Conservation (phyloP, 2,329 filamentous ascomycete species). For the Ramichloridium luteum region DNA sequence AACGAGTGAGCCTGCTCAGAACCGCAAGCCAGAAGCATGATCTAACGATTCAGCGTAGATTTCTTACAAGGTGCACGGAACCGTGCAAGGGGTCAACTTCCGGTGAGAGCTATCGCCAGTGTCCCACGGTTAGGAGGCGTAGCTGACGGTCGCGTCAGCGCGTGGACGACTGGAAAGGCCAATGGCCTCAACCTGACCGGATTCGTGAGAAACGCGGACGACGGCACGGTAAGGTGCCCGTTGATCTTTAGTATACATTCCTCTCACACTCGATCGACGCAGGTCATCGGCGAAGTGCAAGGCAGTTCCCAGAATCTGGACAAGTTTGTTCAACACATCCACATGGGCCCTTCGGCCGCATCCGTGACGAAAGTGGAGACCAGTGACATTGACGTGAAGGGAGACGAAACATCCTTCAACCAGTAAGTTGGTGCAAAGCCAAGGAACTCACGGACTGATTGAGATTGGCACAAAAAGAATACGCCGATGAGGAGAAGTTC, state of each 20-base stretch:
- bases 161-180: constrained; percentile 33
- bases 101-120: constrained; percentile 24
- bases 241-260: no score
- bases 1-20: constrained; percentile 5
- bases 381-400: constrained; percentile 50
- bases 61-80: constrained; percentile 35
- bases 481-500: no score
- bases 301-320: constrained; percentile 53
- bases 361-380: constrained; percentile 64
- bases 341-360: constrained; percentile 60
- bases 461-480: no score
- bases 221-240: constrained; percentile 29
- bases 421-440: constrained; percentile 21
- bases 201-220: constrained; percentile 34
- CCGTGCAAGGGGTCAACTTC: constrained; percentile 41
- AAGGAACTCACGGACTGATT: no score
- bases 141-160: no score
- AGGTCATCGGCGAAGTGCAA: constrained; percentile 88
- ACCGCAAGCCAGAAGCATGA: neutral
- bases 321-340: constrained; percentile 61
- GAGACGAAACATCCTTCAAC: constrained; percentile 55
- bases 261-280: no score
- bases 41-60: constrained; percentile 26
- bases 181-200: constrained; percentile 33
- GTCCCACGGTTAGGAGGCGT: no score